phyloP scores from a whole-genome alignment of 2,329 filamentous ascomycete genomes.

The Cadophora malorum region DNA sequence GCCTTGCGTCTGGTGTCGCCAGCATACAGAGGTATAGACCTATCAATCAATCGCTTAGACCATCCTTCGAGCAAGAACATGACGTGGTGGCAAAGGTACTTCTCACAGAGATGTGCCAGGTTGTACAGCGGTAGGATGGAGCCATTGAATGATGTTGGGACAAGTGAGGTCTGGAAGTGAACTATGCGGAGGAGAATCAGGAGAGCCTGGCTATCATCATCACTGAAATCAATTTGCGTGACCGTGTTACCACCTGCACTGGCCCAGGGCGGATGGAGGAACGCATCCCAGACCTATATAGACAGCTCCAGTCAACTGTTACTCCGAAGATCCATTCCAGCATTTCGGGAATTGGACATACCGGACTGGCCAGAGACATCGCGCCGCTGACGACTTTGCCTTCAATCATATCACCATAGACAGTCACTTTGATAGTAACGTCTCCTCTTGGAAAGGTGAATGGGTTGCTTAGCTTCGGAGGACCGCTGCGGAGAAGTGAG shows the following conservation, averaged over 20 bases:
- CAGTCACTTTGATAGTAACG: neutral
- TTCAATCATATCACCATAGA: neutral
- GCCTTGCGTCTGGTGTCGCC: neutral
- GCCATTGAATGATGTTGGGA: no score
- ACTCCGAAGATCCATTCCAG: no score
- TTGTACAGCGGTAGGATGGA: neutral
- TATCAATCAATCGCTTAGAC: neutral
- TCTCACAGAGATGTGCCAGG: conserved; percentile 1
- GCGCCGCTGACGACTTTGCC: conserved; percentile 12
- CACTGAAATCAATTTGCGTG: neutral
- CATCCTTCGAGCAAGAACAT: neutral
- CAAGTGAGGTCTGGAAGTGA: neutral
- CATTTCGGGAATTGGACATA: neutral
- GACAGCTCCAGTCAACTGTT: no score
- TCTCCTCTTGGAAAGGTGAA: conserved; percentile 1
- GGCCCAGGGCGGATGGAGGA: neutral
- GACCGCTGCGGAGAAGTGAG: neutral
- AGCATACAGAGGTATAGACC: no score
- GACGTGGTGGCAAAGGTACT: conserved; percentile 10
- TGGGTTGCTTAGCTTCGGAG: neutral
- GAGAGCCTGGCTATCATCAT: conserved; percentile 15
- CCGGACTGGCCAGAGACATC: neutral
- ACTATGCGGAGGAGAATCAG: conserved; percentile 15
- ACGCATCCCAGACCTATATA: neutral
- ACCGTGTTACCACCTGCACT: neutral